phyloP scores from a whole-genome alignment of 495 filamentous ascomycete genomes.

The Wilcoxina mikolae region DNA sequence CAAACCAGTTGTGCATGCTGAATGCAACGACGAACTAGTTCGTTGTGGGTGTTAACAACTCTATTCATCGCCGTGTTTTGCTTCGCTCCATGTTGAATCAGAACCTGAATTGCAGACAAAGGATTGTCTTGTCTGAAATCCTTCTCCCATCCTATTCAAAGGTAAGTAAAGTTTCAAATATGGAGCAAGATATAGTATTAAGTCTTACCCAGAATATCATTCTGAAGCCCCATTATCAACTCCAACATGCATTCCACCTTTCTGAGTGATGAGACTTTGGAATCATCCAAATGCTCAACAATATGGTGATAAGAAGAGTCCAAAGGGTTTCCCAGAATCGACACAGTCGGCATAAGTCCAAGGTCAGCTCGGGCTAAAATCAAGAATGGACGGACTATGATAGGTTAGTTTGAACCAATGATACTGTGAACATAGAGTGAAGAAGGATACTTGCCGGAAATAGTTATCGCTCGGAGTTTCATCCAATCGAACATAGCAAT shows the following conservation, averaged over 20 bases:
- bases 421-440: background rate
- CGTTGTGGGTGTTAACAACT: slow-evolving; percentile 22
- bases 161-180: background rate
- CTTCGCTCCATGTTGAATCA: slow-evolving; percentile 12
- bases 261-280: slow-evolving; percentile 12
- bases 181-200: background rate
- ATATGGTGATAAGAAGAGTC: slow-evolving; percentile 7
- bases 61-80: slow-evolving; percentile 11
- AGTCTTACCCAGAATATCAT: slow-evolving; percentile 25
- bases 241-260: slow-evolving; percentile 25
- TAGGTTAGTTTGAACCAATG: slow-evolving; percentile 4
- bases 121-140: slow-evolving; percentile 13
- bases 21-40: slow-evolving; percentile 14
- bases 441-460: slow-evolving; percentile 19
- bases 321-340: slow-evolving; percentile 21
- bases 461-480: slow-evolving; percentile 26
- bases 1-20: background rate
- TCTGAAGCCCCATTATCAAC: slow-evolving; percentile 25
- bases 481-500: slow-evolving; percentile 23
- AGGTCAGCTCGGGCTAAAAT: slow-evolving; percentile 24
- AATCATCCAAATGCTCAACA: background rate
- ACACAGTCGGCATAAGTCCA: slow-evolving; percentile 16
- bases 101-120: slow-evolving; percentile 24
- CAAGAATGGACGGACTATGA: slow-evolving; percentile 25
- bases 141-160: slow-evolving; percentile 24